Evolutionary conservation across 345 rosid genomes (phyloP), one percentile per base, ranked within the genome.

Genomic region (Citrus maxima): DNA sequence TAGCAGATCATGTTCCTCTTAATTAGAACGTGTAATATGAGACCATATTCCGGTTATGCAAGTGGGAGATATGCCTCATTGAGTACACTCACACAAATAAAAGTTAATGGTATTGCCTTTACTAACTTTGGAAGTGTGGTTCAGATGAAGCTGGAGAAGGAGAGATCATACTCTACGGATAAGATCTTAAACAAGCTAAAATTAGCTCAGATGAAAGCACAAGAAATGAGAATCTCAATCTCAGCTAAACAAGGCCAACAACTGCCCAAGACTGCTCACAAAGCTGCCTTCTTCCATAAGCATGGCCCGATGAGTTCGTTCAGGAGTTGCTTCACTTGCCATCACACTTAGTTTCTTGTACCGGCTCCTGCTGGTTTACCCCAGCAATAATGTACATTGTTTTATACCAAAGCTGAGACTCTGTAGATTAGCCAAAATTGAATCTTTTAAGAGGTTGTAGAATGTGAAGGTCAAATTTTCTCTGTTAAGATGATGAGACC

Each of bases 141-240:
- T 62, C 86, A 96, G 99, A 90, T 91, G 92, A 89, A 91, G 74
- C 83, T 94, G 75, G 99, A 96, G 82, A 94, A 90, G 88, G 92
- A 92, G 94, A 93, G 93, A 82, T 85, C 98, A 69, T 82, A 89
- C 38, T 90, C 94, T 18, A 89, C 94, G 89, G 98, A 92, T 73
- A 91, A 87, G 90, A 96, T 96, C 54, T 67, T 92, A 88, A 87
- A 82, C 78, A 92, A 90, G 89, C 88, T 96, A 56, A 88, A 88
- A 72, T 80, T 30, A 56, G 92, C 97, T 6, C 88, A 91, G 84
- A 38, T 85, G 49, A 93, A 85, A 82, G 98, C 93, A 3, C 89
- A 85, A 79, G 88, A 92, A 83, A 96, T 93, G 97, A 92, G 94
- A 80, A 88, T 86, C 82, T 84, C 95, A 54, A 59, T 86, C 7